A percentile compares a stretch with the other conserved stretches of the same genome.
Conservation (phyloP, 2,329 filamentous ascomycete species). For the Trichoderma sp. region DNA sequence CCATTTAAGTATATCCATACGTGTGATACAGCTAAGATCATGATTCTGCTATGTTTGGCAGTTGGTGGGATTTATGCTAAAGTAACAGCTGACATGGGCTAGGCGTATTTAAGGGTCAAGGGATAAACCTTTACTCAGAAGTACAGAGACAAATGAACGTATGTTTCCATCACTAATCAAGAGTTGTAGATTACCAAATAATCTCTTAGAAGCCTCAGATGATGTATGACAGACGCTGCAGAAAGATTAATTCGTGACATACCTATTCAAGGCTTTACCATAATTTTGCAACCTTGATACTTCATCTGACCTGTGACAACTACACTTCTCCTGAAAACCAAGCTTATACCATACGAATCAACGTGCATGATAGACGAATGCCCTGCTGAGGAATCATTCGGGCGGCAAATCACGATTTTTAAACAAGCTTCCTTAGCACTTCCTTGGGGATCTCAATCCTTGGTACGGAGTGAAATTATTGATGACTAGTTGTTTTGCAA, state of each 20-base stretch:
- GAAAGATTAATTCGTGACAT: background rate
- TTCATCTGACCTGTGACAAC: background rate
- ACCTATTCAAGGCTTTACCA: background rate
- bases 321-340: background rate
- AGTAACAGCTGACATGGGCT: background rate
- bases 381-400: no score
- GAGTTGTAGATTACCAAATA: background rate
- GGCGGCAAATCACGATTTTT: background rate
- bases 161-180: background rate
- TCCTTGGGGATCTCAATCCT: background rate
- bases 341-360: background rate
- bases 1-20: background rate
- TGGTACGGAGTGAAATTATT: background rate
- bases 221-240: background rate
- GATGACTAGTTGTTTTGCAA: background rate
- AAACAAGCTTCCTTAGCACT: background rate
- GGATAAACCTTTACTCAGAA: background rate
- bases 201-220: background rate
- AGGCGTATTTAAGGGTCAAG: background rate
- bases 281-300: background rate
- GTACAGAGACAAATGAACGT: background rate
- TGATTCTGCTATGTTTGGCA: background rate
- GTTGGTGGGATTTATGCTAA: background rate
- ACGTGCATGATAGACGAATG: background rate
- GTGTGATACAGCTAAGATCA: background rate